phyloP scores from a whole-genome alignment of 129 eudicot species.

The Flaveria robusta region DNA sequence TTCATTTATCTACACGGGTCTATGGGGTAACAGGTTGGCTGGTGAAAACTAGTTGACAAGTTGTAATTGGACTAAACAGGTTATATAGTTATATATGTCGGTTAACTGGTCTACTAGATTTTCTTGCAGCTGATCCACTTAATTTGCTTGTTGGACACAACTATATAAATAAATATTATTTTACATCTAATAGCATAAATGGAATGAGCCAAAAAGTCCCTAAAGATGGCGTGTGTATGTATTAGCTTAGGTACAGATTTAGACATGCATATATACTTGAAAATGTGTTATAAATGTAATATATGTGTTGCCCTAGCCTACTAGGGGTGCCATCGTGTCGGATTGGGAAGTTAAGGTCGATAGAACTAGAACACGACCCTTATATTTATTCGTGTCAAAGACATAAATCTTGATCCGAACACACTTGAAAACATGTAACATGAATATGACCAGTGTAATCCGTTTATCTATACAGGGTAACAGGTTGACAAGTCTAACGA shows the following conservation, averaged over 20 bases:
- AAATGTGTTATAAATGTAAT: not conserved
- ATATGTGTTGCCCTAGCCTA: not conserved
- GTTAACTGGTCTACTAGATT: not conserved
- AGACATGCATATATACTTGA: not conserved
- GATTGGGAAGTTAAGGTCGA: not conserved
- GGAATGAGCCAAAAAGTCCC: not conserved
- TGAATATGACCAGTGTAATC: not conserved
- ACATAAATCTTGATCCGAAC: not conserved
- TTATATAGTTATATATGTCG: not conserved
- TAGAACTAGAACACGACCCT: not conserved
- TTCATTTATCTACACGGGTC: not conserved
- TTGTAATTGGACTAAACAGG: not conserved
- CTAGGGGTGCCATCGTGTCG: not conserved
- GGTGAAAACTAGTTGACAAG: not conserved
- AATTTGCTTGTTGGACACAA: not conserved
- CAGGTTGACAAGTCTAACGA: not conserved
- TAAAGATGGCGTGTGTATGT: not conserved
- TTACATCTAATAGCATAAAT: not conserved
- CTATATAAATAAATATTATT: not conserved
- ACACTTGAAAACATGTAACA: not conserved
- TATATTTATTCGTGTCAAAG: not conserved
- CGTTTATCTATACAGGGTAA: not conserved
- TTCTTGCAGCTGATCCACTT: conserved; percentile 1
- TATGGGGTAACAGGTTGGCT: no score
- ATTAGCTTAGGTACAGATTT: not conserved